Evolutionary conservation across 441 rosid species (phyloP).

Genomic region (Populus tomentosa): DNA sequence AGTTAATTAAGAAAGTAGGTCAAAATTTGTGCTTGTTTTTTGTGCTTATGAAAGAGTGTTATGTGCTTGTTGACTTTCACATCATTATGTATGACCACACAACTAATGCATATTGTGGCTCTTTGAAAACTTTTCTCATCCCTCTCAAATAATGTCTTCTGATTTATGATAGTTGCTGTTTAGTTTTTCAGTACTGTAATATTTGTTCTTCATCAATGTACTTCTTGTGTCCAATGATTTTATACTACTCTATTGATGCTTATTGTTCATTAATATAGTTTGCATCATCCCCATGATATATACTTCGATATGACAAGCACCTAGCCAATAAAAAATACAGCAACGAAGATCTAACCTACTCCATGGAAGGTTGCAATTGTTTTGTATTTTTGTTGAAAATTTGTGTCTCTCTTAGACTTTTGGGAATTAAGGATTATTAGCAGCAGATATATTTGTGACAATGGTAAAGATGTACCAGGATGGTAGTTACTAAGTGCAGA

Average conservation of each 20-base stretch:
- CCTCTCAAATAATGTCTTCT: neutral
- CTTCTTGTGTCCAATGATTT: neutral
- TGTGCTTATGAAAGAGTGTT: neutral
- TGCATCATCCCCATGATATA: neutral
- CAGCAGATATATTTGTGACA: too few relatives aligned
- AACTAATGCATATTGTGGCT: neutral
- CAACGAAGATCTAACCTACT: too few relatives aligned
- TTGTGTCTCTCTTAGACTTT: too few relatives aligned
- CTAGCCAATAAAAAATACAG: neutral
- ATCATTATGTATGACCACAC: neutral
- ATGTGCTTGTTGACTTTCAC: neutral
- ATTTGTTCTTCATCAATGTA: neutral
- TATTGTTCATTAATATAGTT: neutral
- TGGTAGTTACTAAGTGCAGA: too few relatives aligned
- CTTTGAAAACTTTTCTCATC: neutral
- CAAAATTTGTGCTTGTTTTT: neutral
- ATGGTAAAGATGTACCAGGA: too few relatives aligned
- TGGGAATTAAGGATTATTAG: too few relatives aligned
- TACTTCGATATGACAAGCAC: neutral
- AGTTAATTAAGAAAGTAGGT: neutral
- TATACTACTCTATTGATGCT: neutral
- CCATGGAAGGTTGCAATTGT: too few relatives aligned
- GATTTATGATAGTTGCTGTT: neutral
- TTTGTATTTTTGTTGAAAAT: too few relatives aligned
- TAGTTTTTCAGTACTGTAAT: too few relatives aligned